Base-by-base conservation (phyloP, 495 filamentous ascomycete genomes). In the Aspergillus incahuasiensis region DNA sequence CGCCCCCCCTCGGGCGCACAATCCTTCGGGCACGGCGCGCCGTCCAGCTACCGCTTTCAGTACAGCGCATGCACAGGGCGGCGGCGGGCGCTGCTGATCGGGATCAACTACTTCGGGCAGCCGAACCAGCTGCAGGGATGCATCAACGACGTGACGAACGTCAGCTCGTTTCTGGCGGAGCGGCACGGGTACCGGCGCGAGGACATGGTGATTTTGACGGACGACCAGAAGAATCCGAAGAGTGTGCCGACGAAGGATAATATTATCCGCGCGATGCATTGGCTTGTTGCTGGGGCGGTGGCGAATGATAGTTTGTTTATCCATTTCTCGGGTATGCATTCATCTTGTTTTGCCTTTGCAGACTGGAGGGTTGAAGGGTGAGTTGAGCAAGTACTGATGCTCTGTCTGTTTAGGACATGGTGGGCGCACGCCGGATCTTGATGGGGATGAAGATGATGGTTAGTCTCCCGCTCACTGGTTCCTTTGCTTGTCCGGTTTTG, bases 71-170 rank as follows among this genome's bases (percentile, higher is more conserved):
- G 94, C 65, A 94, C 89, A 1, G 94, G 94, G 35, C 82, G 87
- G 52, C 79, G 91, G 59, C 96, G 94, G 76, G 94, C 94, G 7
- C 80, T 98, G 13, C 75, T 98, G 45, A 95, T 98, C 57, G 94
- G 94, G 19, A 97, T 97, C 76, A 98, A 98, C 76, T 98, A 98
- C 68, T 90, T 95, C 58, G 85, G 87, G 12, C 94, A 97, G 67
- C 82, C 86, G 30, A 94, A 91, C 52, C 84, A 95, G 69, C 75
- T 98, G 18, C 70, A 88, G 54, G 94, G 94, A 35, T 98, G 94
- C 64, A 97, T 97, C 77, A 97, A 97, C 72, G 94, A 98, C 70
- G 95, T 97, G 46, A 86, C 91, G 67, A 97, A 97, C 67, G 96
- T 98, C 91, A 95, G 90, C 18, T 78, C 76, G 43, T 98, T 95